Conservation (phyloP, 2,329 filamentous ascomycete species). For the Westerdykella aurantiaca region DNA sequence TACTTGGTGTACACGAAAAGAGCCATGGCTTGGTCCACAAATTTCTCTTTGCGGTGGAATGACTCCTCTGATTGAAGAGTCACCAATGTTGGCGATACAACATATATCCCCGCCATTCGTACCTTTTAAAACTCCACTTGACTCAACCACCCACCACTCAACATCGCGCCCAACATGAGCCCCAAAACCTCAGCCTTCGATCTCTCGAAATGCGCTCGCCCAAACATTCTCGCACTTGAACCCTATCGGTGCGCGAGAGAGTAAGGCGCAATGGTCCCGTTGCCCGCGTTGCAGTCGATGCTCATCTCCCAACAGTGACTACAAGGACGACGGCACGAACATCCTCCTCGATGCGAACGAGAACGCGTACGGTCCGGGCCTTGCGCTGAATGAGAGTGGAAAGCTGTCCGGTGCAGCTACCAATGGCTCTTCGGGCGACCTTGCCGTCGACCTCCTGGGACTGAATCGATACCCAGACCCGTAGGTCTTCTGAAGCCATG, state of each 20-base stretch:
- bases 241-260: slow-evolving; percentile 52
- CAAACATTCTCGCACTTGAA: slow-evolving; percentile 49
- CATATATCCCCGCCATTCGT: too few species aligned
- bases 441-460: slow-evolving; percentile 68
- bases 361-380: slow-evolving; percentile 85
- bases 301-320: slow-evolving; percentile 59
- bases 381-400: slow-evolving; percentile 50
- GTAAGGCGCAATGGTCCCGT: slow-evolving; percentile 36
- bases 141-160: not conserved
- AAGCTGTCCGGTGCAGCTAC: slow-evolving; percentile 42
- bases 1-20: too few species aligned
- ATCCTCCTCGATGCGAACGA: slow-evolving; percentile 96
- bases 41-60: too few species aligned
- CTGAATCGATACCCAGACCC: slow-evolving; percentile 95
- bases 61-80: too few species aligned
- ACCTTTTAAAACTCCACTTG: not conserved
- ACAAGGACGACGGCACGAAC: slow-evolving; percentile 96
- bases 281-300: slow-evolving; percentile 1
- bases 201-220: slow-evolving; percentile 46
- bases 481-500: slow-evolving; percentile 27
- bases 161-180: slow-evolving; percentile 13
- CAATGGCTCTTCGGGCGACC: slow-evolving; percentile 41
- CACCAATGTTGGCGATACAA: too few species aligned
- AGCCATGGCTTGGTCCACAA: too few species aligned
- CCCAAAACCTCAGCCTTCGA: slow-evolving; percentile 38